Conservation (phyloP, 768 basidiomycete species). For the Amanita subjunquillea region DNA sequence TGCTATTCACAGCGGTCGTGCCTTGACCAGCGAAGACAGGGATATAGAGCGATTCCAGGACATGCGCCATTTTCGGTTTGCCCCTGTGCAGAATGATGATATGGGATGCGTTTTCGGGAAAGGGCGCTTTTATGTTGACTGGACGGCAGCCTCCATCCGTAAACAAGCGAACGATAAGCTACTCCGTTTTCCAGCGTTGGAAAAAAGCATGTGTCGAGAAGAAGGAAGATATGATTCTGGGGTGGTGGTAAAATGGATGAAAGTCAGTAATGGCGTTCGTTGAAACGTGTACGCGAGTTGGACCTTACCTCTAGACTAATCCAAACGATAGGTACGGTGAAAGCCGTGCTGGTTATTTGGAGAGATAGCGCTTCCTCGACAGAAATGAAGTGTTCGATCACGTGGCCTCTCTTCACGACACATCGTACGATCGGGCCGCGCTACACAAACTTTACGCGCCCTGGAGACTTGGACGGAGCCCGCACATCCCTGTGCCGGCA, state of each 20-base stretch:
- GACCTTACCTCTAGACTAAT: background rate
- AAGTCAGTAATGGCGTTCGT: background rate
- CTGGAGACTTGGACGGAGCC: background rate
- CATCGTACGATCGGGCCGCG: background rate
- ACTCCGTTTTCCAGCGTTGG: conserved; percentile 5
- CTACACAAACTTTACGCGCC: background rate
- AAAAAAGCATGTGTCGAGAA: conserved; percentile 6
- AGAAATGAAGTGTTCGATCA: background rate
- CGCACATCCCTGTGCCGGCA: background rate
- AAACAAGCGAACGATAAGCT: conserved; percentile 2
- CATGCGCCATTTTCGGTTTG: background rate
- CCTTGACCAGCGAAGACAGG: conserved; percentile 55
- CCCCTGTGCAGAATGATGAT: background rate
- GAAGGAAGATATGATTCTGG: background rate
- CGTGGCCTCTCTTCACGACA: background rate
- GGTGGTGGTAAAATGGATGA: background rate
- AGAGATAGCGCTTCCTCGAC: background rate
- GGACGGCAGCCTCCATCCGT: background rate
- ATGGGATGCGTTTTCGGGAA: background rate
- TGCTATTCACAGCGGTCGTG: conserved; percentile 21
- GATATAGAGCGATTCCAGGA: conserved; percentile 11
- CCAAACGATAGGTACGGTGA: background rate
- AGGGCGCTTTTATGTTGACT: background rate
- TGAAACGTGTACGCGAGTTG: background rate
- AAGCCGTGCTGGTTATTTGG: background rate